Conservation (phyloP, 164 flowering plant genomes). For the Vitis rotundifolia region DNA sequence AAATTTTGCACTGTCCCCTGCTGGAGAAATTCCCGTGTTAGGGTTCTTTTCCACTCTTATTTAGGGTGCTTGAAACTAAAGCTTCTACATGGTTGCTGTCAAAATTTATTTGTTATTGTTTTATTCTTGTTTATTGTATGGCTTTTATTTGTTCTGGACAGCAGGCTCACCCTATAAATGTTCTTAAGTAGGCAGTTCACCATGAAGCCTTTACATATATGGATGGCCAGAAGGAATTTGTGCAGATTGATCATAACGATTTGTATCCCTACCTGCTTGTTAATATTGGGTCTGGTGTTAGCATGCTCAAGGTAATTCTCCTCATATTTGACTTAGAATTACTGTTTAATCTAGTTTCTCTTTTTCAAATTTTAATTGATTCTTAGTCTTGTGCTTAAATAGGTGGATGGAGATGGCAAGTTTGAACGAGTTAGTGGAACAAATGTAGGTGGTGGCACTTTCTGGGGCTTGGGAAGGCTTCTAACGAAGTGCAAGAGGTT, state of each 20-base stretch:
- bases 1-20: too few relatives aligned
- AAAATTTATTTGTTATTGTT: not conserved
- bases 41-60: too few relatives aligned
- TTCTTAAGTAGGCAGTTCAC: conserved; percentile 46
- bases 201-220: conserved; percentile 65
- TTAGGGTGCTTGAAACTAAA: too few relatives aligned
- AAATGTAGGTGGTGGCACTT: conserved; percentile 74
- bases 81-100: too few relatives aligned
- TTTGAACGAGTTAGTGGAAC: conserved; percentile 80
- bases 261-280: conserved; percentile 73
- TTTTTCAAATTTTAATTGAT: not conserved
- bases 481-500: conserved; percentile 70
- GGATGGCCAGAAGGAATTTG: conserved; percentile 51
- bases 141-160: not conserved
- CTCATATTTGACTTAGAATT: not conserved
- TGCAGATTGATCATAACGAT: conserved; percentile 67
- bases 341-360: not conserved
- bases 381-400: conserved; percentile 11
- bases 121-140: not conserved
- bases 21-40: too few relatives aligned
- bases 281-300: conserved; percentile 76
- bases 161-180: conserved; percentile 4
- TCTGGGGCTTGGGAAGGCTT: conserved; percentile 74
- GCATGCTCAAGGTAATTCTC: conserved; percentile 70
- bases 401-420: conserved; percentile 72